Percentiles rank a stretch among this genome's conserved stretches.
Conservation (phyloP, 306 rosid species). For the Ceratonia siliqua region DNA sequence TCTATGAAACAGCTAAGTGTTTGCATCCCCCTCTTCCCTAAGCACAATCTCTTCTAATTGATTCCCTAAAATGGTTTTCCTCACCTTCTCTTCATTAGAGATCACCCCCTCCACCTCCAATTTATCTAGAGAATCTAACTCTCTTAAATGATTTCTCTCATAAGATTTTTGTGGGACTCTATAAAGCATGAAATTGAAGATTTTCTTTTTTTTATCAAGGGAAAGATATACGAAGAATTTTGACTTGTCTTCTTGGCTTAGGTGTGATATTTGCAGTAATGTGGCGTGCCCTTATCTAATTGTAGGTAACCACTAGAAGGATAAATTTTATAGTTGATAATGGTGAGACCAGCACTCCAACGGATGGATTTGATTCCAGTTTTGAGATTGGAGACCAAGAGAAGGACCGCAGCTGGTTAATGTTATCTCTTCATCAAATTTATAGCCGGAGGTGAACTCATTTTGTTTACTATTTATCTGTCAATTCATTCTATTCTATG, state of each 20-base stretch:
- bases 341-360: conserved; percentile 45
- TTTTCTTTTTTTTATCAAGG: conserved; percentile 11
- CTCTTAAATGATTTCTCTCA: too few relatives aligned
- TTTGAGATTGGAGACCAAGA: conserved; percentile 48
- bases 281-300: conserved; percentile 30
- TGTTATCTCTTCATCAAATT: conserved; percentile 90
- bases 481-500: conserved; percentile 15
- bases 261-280: conserved; percentile 32
- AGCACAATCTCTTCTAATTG: too few relatives aligned
- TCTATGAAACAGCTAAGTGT: too few relatives aligned
- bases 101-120: too few relatives aligned
- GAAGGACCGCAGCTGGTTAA: conserved; percentile 88
- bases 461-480: background rate
- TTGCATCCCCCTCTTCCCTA: too few relatives aligned
- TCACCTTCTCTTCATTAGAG: too few relatives aligned
- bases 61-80: too few relatives aligned
- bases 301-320: conserved; percentile 87
- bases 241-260: conserved; percentile 21
- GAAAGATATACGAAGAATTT: conserved; percentile 30
- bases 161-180: background rate
- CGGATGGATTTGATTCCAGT: conserved; percentile 48
- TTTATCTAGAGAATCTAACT: too few relatives aligned
- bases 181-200: conserved; percentile 13
- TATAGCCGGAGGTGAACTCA: conserved; percentile 82
- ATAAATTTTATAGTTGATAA: conserved; percentile 86